phyloP scores from a whole-genome alignment of 2,329 filamentous ascomycete species.

The Ascochyta clinopodiicola region DNA sequence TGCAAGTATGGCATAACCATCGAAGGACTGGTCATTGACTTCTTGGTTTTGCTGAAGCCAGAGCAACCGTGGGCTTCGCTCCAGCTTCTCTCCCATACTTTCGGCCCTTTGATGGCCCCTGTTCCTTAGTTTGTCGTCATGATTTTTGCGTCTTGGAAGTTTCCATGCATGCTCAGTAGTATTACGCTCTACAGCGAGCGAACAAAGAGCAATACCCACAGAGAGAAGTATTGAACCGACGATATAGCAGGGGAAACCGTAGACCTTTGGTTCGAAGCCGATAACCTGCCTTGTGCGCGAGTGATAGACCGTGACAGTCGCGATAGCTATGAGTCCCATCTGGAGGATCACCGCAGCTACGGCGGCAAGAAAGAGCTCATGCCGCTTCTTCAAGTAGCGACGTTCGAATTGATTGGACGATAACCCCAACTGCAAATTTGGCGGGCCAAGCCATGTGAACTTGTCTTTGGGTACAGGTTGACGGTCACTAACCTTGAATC shows the following conservation, averaged over 20 bases:
- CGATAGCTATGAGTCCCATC: not conserved
- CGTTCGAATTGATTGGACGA: not conserved
- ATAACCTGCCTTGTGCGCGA: not conserved
- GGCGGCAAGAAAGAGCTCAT: not conserved
- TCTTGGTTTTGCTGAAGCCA: conserved; percentile 4
- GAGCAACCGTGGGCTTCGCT: not conserved
- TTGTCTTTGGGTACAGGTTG: not conserved
- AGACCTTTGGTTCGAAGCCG: not conserved
- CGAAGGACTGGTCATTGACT: conserved; percentile 1
- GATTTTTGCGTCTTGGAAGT: not conserved
- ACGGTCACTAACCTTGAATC: no score
- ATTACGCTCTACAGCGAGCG: not conserved
- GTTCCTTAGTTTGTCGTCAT: not conserved
- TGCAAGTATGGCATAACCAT: conserved; percentile 1
- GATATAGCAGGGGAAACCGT: conserved; percentile 1
- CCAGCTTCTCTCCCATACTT: not conserved
- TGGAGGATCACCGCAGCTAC: not conserved
- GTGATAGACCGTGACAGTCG: not conserved
- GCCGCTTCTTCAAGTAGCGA: not conserved
- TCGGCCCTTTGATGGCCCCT: no score
- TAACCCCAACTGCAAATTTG: not conserved
- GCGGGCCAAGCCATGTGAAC: not conserved
- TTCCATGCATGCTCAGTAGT: not conserved
- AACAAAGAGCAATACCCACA: not conserved
- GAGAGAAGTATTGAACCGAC: not conserved